Conservation (phyloP, 2,329 filamentous ascomycete genomes). For the Colletotrichum sp. region DNA sequence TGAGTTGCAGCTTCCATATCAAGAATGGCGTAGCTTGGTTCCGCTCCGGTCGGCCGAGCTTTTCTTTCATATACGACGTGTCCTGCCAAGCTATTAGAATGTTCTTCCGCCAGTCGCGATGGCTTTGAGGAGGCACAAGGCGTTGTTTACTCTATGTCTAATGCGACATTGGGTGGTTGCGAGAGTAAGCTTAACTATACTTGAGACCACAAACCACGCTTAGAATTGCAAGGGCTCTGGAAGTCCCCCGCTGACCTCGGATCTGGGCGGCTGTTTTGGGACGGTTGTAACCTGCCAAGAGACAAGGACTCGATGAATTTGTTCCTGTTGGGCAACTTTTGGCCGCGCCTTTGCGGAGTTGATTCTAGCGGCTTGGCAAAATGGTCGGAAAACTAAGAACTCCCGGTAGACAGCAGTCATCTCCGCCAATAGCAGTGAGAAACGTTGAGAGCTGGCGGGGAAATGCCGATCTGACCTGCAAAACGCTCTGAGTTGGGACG, state of each 20-base stretch:
- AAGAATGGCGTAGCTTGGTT: background rate
- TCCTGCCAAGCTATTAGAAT: background rate
- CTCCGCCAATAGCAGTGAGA: background rate
- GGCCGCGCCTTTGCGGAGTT: background rate
- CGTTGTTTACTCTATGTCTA: background rate
- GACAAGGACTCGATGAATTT: background rate
- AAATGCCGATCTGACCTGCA: background rate
- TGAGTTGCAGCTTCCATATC: background rate
- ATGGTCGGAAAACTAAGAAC: background rate
- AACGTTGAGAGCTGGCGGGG: background rate
- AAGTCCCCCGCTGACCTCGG: background rate
- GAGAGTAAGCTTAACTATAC: background rate
- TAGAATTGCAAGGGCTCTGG: background rate
- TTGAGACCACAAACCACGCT: background rate
- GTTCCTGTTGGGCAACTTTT: background rate
- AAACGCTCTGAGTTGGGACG: background rate
- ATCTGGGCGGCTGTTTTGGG: background rate
- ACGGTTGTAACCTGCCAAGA: background rate
- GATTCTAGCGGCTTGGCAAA: conserved; percentile 12
- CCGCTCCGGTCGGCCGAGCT: conserved; percentile 15
- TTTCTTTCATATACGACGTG: background rate
- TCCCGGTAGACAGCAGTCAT: background rate
- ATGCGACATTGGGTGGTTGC: background rate
- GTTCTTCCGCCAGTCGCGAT: conserved; percentile 16
- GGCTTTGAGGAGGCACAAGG: background rate